A percentile compares a stretch with the other conserved stretches of the same genome.
phyloP scores from a whole-genome alignment of 805 yeast species.

The Candida oleophila region DNA sequence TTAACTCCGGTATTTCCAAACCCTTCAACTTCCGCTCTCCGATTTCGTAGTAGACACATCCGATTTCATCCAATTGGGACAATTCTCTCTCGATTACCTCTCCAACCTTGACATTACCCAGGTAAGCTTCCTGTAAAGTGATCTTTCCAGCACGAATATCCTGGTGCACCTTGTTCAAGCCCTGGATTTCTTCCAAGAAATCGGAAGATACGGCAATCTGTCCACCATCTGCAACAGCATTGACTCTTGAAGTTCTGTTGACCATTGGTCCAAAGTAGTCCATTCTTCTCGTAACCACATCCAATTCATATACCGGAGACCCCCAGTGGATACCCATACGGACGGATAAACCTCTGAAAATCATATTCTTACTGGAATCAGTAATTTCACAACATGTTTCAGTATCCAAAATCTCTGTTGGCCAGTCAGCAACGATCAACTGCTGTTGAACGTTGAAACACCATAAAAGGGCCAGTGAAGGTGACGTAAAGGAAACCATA shows the following conservation, averaged over 20 bases:
- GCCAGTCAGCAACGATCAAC: slow-evolving; percentile 86
- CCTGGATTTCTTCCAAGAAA: slow-evolving; percentile 68
- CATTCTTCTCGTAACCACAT: slow-evolving; percentile 94
- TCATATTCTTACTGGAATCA: slow-evolving; percentile 56
- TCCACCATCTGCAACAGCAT: slow-evolving; percentile 98
- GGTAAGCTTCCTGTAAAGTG: slow-evolving; percentile 40
- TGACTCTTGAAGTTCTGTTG: slow-evolving; percentile 88
- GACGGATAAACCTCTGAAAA: slow-evolving; percentile 88
- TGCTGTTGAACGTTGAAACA: slow-evolving; percentile 90
- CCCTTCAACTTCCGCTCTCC: slow-evolving; percentile 94
- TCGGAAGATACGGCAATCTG: slow-evolving; percentile 87
- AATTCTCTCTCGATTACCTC: slow-evolving; percentile 66
- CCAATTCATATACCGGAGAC: slow-evolving; percentile 91
- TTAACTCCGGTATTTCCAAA: slow-evolving; percentile 85
- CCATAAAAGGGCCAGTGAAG: slow-evolving; percentile 89
- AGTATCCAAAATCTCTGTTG: slow-evolving; percentile 80
- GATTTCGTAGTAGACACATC: slow-evolving; percentile 62
- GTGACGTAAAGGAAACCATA: slow-evolving; percentile 94
- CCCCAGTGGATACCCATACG: slow-evolving; percentile 99
- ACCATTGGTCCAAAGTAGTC: slow-evolving; percentile 99
- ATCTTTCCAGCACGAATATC: slow-evolving; percentile 29
- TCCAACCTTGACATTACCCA: slow-evolving; percentile 47
- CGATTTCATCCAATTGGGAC: slow-evolving; percentile 61
- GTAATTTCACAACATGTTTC: slow-evolving; percentile 80
- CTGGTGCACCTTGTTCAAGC: slow-evolving; percentile 50